Evolutionary conservation across 2,329 filamentous ascomycete genomes (phyloP).

Genomic region (Chrysosporium keratinophilum): DNA sequence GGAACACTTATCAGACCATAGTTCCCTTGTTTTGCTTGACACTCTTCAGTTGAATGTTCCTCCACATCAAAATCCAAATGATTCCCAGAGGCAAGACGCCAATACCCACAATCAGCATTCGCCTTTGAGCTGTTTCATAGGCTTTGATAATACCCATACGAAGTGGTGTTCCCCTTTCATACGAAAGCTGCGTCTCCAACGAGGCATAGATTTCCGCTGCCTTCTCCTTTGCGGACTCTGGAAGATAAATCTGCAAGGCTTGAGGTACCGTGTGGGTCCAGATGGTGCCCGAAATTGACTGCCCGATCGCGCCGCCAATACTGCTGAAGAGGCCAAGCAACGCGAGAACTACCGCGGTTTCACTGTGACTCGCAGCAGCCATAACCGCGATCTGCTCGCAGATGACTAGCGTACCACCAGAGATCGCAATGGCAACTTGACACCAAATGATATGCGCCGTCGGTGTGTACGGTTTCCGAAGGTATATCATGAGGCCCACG

Average conservation of each 20-base stretch:
- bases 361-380: conserved; percentile 42
- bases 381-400: conserved; percentile 48
- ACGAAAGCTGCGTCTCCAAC: conserved; percentile 21
- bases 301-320: conserved; percentile 25
- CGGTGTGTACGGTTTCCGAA: conserved; percentile 36
- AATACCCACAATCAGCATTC: conserved; percentile 30
- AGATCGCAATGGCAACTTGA: conserved; percentile 44
- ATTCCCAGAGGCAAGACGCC: conserved; percentile 19
- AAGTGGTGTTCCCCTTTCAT: conserved; percentile 31
- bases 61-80: conserved; percentile 37
- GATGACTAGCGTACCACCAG: conserved; percentile 43
- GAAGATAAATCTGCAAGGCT: conserved; percentile 16
- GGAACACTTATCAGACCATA: conserved; percentile 23
- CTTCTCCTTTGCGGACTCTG: conserved; percentile 16
- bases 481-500: conserved; percentile 44
- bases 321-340: conserved; percentile 22
- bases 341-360: conserved; percentile 36
- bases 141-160: conserved; percentile 37
- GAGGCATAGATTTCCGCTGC: conserved; percentile 17
- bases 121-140: conserved; percentile 39
- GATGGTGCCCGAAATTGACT: conserved; percentile 23
- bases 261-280: conserved; percentile 23
- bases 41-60: conserved; percentile 40
- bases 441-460: conserved; percentile 45
- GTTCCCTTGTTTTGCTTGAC: conserved; percentile 36